Evolutionary conservation across 2,329 filamentous ascomycete species (phyloP).

Genomic region (Phialophora chinensis): DNA sequence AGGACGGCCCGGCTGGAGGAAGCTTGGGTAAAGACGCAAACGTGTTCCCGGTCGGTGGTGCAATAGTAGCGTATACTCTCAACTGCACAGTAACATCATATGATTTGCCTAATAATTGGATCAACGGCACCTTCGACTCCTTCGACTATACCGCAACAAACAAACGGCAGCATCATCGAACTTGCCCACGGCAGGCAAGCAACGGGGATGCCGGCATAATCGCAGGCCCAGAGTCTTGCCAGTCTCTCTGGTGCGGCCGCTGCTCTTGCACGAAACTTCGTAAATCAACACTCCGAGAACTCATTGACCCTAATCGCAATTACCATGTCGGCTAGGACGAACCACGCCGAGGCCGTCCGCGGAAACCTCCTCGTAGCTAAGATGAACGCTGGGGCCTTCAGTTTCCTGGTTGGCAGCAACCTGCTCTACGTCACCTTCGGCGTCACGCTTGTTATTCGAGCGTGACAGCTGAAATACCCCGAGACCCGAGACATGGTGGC

Average conservation of each 20-base stretch:
- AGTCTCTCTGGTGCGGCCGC: conserved; percentile 1
- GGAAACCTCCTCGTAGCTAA: conserved; percentile 10
- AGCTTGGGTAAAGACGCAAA: conserved; percentile 1
- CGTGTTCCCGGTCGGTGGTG: conserved; percentile 5
- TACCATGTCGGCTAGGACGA: not conserved
- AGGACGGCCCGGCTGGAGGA: conserved; percentile 6
- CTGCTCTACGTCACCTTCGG: conserved; percentile 14
- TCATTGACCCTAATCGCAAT: not conserved
- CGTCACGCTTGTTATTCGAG: conserved; percentile 16
- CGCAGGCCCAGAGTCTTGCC: conserved; percentile 17
- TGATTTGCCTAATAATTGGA: conserved; percentile 17
- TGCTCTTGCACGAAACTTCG: conserved; percentile 6
- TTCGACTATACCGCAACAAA: conserved; percentile 11
- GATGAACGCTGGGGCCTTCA: not conserved
- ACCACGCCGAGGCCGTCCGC: not conserved
- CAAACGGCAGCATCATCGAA: conserved; percentile 23
- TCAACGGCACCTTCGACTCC: conserved; percentile 8
- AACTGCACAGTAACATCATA: conserved; percentile 19
- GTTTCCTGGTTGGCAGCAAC: conserved; percentile 15
- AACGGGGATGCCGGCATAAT: conserved; percentile 6
- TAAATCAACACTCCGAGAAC: not conserved
- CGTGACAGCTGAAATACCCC: conserved; percentile 4
- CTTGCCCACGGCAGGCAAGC: conserved; percentile 21
- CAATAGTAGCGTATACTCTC: conserved; percentile 17
- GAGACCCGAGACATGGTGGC: conserved; percentile 21